A percentile compares a stretch with the other conserved stretches of the same genome.
phyloP scores from a whole-genome alignment of 495 filamentous ascomycete species.

The Neurospora sp. region DNA sequence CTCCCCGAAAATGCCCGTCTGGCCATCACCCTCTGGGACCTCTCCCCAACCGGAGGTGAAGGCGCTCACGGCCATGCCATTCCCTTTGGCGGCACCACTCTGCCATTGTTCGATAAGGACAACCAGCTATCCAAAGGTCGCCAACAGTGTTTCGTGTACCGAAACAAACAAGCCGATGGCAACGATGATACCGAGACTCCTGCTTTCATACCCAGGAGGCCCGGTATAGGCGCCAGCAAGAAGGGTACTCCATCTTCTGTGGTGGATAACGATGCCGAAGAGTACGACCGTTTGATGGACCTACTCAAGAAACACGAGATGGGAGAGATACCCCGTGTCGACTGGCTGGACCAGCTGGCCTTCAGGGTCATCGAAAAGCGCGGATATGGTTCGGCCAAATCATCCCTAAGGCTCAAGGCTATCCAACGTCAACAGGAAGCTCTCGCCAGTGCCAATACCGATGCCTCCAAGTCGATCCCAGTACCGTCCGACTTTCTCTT shows the following conservation, averaged over 20 bases:
- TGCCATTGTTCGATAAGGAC: conserved; percentile 82
- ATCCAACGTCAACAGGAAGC: conserved; percentile 23
- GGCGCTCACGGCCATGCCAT: conserved; percentile 61
- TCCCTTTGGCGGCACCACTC: conserved; percentile 89
- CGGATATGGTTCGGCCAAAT: conserved; percentile 44
- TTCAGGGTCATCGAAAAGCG: conserved; percentile 78
- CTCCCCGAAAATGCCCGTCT: conserved; percentile 71
- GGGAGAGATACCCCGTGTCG: conserved; percentile 82
- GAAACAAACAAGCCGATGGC: conserved; percentile 77
- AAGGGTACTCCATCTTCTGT: conserved; percentile 29
- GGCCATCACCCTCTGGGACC: conserved; percentile 91
- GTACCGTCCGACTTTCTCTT: conserved; percentile 51
- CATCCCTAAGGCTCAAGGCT: conserved; percentile 20
- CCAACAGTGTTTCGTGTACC: conserved; percentile 81
- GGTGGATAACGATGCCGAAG: conserved; percentile 52
- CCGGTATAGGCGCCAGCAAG: conserved; percentile 26
- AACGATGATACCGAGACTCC: conserved; percentile 73
- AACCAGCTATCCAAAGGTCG: conserved; percentile 80
- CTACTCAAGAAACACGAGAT: conserved; percentile 97
- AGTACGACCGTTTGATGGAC: conserved; percentile 73
- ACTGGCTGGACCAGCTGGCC: conserved; percentile 91
- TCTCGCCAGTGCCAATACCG: conserved; percentile 1
- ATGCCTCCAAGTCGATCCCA: conserved; percentile 30
- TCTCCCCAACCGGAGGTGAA: conserved; percentile 64
- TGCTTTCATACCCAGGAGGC: conserved; percentile 41